Conservation (phyloP, 148 eudicot species). For the Persicaria tinctoria region DNA sequence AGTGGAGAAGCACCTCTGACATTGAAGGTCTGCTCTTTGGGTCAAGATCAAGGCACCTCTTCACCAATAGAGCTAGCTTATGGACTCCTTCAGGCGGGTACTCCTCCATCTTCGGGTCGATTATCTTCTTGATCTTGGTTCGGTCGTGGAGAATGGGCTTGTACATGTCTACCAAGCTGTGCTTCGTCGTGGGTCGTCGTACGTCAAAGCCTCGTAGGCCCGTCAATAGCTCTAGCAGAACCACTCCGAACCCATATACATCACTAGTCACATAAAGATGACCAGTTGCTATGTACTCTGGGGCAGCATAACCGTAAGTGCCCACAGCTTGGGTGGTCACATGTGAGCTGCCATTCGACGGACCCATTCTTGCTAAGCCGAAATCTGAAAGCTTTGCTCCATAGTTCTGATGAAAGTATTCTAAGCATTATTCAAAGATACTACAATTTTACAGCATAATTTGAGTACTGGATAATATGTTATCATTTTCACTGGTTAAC, state of each 20-base stretch:
- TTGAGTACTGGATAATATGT: not conserved
- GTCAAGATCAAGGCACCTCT: slow-evolving; percentile 46
- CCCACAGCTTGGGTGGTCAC: slow-evolving; percentile 76
- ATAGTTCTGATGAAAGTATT: slow-evolving; percentile 29
- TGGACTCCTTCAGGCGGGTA: slow-evolving; percentile 46
- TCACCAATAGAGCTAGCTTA: slow-evolving; percentile 42
- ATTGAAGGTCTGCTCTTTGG: slow-evolving; percentile 50
- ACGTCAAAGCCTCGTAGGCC: slow-evolving; percentile 46
- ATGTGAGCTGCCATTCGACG: slow-evolving; percentile 58
- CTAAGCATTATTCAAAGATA: not conserved
- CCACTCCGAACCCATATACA: slow-evolving; percentile 78
- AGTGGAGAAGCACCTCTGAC: slow-evolving; percentile 39
- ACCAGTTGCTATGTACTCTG: slow-evolving; percentile 77
- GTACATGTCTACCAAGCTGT: slow-evolving; percentile 53
- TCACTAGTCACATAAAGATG: slow-evolving; percentile 71
- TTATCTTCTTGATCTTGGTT: slow-evolving; percentile 37
- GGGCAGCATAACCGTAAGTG: slow-evolving; percentile 86
- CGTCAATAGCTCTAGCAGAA: slow-evolving; percentile 53
- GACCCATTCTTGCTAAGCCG: slow-evolving; percentile 82
- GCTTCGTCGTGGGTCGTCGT: slow-evolving; percentile 36
- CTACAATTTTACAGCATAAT: not conserved
- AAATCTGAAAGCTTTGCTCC: slow-evolving; percentile 81
- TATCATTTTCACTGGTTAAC: not conserved
- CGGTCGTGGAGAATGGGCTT: slow-evolving; percentile 48
- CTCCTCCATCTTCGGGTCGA: slow-evolving; percentile 48